These are phyloP conservation scores for Rusavskia elegans DNA, from an alignment of 495 filamentous ascomycete species.

Conservation along the genomic window DNA sequence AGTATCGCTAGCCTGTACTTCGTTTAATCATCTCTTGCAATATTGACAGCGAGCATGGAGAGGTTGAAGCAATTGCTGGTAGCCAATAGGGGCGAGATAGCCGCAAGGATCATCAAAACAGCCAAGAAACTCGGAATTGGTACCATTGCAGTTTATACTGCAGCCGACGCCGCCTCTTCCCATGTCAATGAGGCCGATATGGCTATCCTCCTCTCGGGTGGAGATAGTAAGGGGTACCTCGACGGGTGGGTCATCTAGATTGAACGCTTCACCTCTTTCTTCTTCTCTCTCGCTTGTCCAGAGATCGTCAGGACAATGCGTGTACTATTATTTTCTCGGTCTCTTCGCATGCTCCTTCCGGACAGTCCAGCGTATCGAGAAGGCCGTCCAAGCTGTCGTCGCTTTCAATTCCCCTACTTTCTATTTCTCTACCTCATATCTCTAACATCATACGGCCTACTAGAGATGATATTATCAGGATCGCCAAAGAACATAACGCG, in stretches of 20 bases:
- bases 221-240: slow-evolving; percentile 28
- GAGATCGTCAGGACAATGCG: too few species aligned
- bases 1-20: too few species aligned
- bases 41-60: slow-evolving; percentile 15
- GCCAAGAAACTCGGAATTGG: slow-evolving; percentile 25
- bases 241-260: slow-evolving; percentile 19
- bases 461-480: slow-evolving; percentile 31
- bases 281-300: too few species aligned
- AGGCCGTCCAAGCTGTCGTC: too few species aligned
- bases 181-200: slow-evolving; percentile 38
- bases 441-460: slow-evolving; percentile 1
- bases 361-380: too few species aligned
- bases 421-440: background rate
- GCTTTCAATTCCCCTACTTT: too few species aligned
- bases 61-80: slow-evolving; percentile 23
- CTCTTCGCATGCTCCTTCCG: too few species aligned
- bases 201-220: slow-evolving; percentile 29
- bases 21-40: too few species aligned
- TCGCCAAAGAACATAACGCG: slow-evolving; percentile 24
- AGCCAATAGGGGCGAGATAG: slow-evolving; percentile 45
- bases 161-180: slow-evolving; percentile 35
- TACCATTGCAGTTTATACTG: slow-evolving; percentile 38
- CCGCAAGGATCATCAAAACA: slow-evolving; percentile 29
- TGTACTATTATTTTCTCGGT: too few species aligned
- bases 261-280: too few species aligned